Evolutionary conservation across 495 filamentous ascomycete genomes (phyloP).

Genomic region (Cercophora samala): DNA sequence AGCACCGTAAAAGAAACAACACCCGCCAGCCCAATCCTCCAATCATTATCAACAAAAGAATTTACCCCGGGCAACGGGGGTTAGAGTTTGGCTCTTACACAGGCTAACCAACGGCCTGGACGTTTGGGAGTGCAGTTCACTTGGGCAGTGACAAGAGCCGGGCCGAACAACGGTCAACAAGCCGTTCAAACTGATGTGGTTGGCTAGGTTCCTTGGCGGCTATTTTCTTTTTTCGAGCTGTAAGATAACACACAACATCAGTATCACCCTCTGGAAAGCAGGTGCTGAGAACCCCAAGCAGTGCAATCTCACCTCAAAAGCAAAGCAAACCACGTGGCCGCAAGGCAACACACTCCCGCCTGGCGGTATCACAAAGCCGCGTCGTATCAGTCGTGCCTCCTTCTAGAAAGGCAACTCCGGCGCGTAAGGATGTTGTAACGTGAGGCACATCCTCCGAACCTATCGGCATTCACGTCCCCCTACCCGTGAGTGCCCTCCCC

Average conservation of each 20-base stretch:
- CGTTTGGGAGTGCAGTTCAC: not conserved
- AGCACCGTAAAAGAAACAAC: too few relatives aligned
- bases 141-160: not conserved
- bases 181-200: not conserved
- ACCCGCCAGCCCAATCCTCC: not conserved
- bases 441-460: not conserved
- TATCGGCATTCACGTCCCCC: not conserved
- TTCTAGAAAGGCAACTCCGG: not conserved
- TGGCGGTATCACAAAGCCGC: not conserved
- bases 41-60: not conserved
- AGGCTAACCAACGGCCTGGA: not conserved
- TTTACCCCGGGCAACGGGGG: not conserved
- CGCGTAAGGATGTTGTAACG: not conserved
- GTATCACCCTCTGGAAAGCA: not conserved
- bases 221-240: not conserved
- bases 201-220: not conserved
- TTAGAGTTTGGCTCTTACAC: not conserved
- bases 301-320: not conserved
- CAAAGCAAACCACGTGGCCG: not conserved
- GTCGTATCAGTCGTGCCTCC: not conserved
- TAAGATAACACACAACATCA: not conserved
- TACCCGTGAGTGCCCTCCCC: not conserved
- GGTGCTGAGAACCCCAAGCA: not conserved
- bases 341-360: not conserved
- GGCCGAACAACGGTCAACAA: not conserved